These are phyloP conservation scores for Eucommia ulmoides DNA, from an alignment of 257 asterid species.

Conservation along the genomic window DNA sequence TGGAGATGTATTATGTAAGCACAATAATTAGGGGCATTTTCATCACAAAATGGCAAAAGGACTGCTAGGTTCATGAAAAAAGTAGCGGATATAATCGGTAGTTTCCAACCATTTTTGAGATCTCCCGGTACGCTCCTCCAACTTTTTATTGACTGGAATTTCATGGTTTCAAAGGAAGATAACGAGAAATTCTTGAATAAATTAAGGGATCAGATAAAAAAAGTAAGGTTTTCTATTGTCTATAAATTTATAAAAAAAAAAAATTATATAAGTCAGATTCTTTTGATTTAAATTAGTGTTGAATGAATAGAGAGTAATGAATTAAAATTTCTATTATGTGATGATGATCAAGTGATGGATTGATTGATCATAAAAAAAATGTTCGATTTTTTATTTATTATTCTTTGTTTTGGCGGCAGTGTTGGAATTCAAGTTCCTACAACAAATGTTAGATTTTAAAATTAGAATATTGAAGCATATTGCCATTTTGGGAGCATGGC, in stretches of 20 bases:
- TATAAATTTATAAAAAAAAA: neutral
- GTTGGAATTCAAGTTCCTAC: slow-evolving; percentile 58
- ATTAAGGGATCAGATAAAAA: slow-evolving; percentile 41
- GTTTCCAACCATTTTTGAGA: no score
- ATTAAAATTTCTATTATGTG: neutral
- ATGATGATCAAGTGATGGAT: no score
- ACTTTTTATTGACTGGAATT: slow-evolving; percentile 40
- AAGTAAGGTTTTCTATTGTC: slow-evolving; percentile 23
- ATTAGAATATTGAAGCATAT: slow-evolving; percentile 38
- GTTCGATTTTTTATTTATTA: no score
- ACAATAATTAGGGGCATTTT: no score
- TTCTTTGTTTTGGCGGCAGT: slow-evolving; percentile 15
- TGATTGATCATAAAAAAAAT: no score
- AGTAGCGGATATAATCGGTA: no score
- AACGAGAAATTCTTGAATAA: slow-evolving; percentile 49
- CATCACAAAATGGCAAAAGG: no score
- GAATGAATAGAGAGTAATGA: no score
- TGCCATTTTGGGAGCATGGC: slow-evolving; percentile 57
- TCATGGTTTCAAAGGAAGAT: slow-evolving; percentile 58
- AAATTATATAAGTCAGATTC: neutral
- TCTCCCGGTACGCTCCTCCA: no score
- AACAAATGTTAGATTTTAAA: slow-evolving; percentile 44
- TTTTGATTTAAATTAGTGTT: neutral
- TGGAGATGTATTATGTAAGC: no score
- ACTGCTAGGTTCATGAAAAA: no score